Evolutionary conservation across 139 green algal species (phyloP), one percentile per base, ranked within the genome.

Genomic region (Trebouxia sp.): DNA sequence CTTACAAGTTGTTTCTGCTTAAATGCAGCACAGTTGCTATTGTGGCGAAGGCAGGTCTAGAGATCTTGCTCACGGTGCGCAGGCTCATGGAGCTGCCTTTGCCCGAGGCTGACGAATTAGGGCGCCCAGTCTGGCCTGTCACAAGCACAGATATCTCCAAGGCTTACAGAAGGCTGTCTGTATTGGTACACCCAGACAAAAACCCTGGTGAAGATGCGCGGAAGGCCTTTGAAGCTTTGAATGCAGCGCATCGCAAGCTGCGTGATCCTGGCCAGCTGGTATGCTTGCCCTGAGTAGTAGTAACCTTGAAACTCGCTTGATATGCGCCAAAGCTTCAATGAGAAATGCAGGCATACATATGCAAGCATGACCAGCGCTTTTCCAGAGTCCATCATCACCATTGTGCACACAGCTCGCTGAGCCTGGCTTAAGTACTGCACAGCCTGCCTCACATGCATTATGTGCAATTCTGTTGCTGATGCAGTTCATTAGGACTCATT

Each of bases 171-270:
- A 89, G 86, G 76, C 83, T 96, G 41, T 95, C 91, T 17, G 78
- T 95, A 3, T 83, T 92, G 35, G 92, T 96, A 70, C 92, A 96
- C 38, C 92, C 92, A 0, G 92, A 96, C 79, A 96, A 95, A 74
- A 90, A 92, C 76, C 88, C 87, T 8, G 88, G 89, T 1, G 38
- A 35, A 22, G 89, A 91, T 39, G 88, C 87, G 3, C 80, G 86
- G 7, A 62, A 75, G 32, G 87, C 87, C 24, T 95, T 95, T 81
- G 91, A 95, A 75, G 85, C 83, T 4, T 80, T 95, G 38, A 95
- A 93, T 78, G 41, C 89, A 80, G 87, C 92, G 11, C 91, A 95
- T 79, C 75, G 88, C 0, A 65, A 84, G 77, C 84, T 95, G 32
- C 90, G 90, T 72, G 88, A 94, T 74, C 69, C 82, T 22, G 86